Conservation (phyloP, 371 early-diverging fungal species). For the Dichotomocladium elegans region DNA sequence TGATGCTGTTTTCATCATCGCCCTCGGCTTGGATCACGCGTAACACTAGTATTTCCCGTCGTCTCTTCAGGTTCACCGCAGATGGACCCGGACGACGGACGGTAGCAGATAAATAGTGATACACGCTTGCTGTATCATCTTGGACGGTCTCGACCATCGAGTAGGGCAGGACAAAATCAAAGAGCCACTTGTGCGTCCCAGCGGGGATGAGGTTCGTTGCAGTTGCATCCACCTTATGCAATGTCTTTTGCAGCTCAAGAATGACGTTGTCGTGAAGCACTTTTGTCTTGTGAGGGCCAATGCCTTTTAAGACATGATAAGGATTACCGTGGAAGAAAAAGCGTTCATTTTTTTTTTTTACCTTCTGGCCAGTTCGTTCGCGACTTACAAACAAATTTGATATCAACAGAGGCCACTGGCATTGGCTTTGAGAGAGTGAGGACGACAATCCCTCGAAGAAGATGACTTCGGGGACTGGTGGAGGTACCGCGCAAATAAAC, state of each 20-base stretch:
- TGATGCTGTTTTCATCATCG: too few species aligned
- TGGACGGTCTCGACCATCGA: constrained; percentile 40
- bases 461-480: constrained; percentile 23
- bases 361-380: constrained; percentile 48
- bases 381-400: constrained; percentile 39
- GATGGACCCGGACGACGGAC: constrained; percentile 33
- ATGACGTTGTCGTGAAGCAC: constrained; percentile 39
- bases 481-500: constrained; percentile 33
- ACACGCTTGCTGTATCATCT: constrained; percentile 39
- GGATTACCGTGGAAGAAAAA: not conserved
- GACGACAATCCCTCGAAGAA: constrained; percentile 38
- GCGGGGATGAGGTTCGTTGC: constrained; percentile 14
- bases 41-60: constrained; percentile 34
- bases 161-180: constrained; percentile 41
- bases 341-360: constrained; percentile 13
- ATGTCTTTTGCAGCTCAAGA: constrained; percentile 41
- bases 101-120: constrained; percentile 30
- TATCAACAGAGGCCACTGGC: constrained; percentile 17
- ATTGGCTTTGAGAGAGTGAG: constrained; percentile 36
- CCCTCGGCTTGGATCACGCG: constrained; percentile 32
- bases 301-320: constrained; percentile 1
- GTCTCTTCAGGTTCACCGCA: constrained; percentile 9
- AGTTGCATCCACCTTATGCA: constrained; percentile 11
- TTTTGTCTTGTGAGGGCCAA: constrained; percentile 36
- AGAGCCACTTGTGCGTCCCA: constrained; percentile 38